Conservation (phyloP, 164 flowering plant species). For the Tetracentron sinense region DNA sequence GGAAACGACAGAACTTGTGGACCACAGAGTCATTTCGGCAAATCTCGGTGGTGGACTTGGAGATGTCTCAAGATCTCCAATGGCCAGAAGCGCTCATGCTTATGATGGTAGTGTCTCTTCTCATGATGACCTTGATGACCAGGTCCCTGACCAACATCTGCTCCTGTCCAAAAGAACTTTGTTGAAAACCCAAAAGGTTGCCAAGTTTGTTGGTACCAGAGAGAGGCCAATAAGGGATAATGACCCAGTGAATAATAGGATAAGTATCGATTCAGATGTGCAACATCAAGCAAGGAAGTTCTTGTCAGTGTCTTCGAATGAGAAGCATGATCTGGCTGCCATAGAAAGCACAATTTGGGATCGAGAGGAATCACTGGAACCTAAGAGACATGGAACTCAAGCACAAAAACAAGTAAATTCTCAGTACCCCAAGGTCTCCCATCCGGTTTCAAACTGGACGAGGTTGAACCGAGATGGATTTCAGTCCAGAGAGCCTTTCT, state of each 20-base stretch:
- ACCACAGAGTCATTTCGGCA: slow-evolving; percentile 17
- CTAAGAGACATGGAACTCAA: slow-evolving; percentile 9
- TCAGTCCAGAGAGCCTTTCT: slow-evolving; percentile 20
- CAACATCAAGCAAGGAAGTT: slow-evolving; percentile 21
- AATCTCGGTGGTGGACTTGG: slow-evolving; percentile 25
- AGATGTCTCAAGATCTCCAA: slow-evolving; percentile 30
- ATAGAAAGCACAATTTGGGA: slow-evolving; percentile 8
- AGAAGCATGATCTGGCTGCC: slow-evolving; percentile 12
- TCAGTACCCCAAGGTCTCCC: slow-evolving; percentile 6
- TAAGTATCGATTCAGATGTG: slow-evolving; percentile 13
- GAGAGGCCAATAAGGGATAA: slow-evolving; percentile 22
- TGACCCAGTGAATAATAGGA: slow-evolving; percentile 8
- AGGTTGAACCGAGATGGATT: slow-evolving; percentile 27
- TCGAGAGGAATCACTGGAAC: slow-evolving; percentile 19
- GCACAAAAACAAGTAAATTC: slow-evolving; percentile 6
- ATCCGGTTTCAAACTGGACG: slow-evolving; percentile 19
- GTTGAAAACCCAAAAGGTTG: slow-evolving; percentile 12
- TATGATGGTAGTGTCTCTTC: slow-evolving; percentile 70
- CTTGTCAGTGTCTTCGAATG: slow-evolving; percentile 15
- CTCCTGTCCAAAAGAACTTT: slow-evolving; percentile 16
- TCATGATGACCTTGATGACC: slow-evolving; percentile 47
- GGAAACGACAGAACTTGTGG: slow-evolving; percentile 22
- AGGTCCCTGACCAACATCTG: slow-evolving; percentile 19
- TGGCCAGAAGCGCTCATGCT: slow-evolving; percentile 32
- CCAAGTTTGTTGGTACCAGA: slow-evolving; percentile 13